Conservation (phyloP, 1,139 yeast genomes). For the Saccharomyces hybrid region DNA sequence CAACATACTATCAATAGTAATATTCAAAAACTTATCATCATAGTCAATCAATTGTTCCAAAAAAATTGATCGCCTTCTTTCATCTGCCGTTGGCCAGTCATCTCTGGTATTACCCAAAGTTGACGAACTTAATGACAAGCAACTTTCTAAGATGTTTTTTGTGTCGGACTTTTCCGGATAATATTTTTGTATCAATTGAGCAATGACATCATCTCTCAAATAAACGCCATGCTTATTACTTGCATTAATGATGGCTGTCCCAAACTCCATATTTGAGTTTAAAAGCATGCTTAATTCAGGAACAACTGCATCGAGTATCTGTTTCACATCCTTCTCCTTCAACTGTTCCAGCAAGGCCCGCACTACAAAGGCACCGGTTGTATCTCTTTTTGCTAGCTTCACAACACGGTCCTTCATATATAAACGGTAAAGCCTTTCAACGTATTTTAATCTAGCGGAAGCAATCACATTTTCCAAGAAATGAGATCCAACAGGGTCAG, state of each 20-base stretch:
- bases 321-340: conserved; percentile 51
- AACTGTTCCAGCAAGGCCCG: conserved; percentile 61
- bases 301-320: conserved; percentile 59
- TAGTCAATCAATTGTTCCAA: conserved; percentile 63
- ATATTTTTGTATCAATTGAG: conserved; percentile 53
- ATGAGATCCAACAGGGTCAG: conserved; percentile 89
- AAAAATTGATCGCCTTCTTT: conserved; percentile 71
- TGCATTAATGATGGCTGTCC: conserved; percentile 60
- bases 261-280: conserved; percentile 64
- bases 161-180: conserved; percentile 43
- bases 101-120: conserved; percentile 76
- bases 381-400: conserved; percentile 69
- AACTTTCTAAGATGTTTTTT: conserved; percentile 54
- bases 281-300: conserved; percentile 60
- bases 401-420: conserved; percentile 70
- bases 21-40: conserved; percentile 51
- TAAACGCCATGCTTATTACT: conserved; percentile 54
- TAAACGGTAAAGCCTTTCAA: conserved; percentile 59
- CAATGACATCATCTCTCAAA: conserved; percentile 56
- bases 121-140: conserved; percentile 56
- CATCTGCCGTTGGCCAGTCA: conserved; percentile 90
- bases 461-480: conserved; percentile 68
- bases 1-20: conserved; percentile 54
- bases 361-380: conserved; percentile 77
- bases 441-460: conserved; percentile 58